Evolutionary conservation across 306 rosid species (phyloP).

Genomic region (Rosa chinensis): DNA sequence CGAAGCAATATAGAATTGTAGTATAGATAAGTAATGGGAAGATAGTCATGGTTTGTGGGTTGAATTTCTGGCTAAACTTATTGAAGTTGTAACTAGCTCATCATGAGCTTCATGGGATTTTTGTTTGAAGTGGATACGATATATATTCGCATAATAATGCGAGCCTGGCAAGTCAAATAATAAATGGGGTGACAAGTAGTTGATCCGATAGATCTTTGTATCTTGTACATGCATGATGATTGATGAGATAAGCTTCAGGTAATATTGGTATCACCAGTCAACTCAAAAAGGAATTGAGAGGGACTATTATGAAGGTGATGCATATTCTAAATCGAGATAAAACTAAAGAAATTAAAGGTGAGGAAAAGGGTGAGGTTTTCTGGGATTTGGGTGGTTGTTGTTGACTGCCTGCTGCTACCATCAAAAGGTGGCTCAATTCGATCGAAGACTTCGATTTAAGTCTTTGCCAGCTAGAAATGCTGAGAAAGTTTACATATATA

Average conservation of each 20-base stretch:
- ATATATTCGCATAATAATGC: background rate
- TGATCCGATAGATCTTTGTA: slow-evolving; percentile 2
- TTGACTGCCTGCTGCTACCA: slow-evolving; percentile 8
- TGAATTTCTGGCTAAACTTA: background rate
- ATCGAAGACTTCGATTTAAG: background rate
- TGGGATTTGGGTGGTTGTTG: background rate
- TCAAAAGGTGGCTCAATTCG: background rate
- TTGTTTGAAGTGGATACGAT: background rate
- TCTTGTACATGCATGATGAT: background rate
- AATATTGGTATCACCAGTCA: background rate
- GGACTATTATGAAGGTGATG: slow-evolving; percentile 6
- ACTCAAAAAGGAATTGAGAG: slow-evolving; percentile 21
- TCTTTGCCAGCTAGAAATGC: slow-evolving; percentile 17
- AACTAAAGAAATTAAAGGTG: background rate
- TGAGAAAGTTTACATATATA: background rate
- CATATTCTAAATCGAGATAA: background rate
- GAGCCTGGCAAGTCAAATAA: slow-evolving; percentile 1
- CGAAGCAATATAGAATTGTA: no score
- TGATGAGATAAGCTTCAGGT: slow-evolving; percentile 6
- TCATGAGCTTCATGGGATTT: slow-evolving; percentile 17
- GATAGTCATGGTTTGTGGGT: background rate
- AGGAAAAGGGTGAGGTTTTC: background rate
- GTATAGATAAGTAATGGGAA: background rate
- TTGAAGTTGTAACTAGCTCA: background rate
- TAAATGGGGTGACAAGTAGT: background rate